phyloP scores from a whole-genome alignment of 257 asterid species.

The Cruciata laevipes region DNA sequence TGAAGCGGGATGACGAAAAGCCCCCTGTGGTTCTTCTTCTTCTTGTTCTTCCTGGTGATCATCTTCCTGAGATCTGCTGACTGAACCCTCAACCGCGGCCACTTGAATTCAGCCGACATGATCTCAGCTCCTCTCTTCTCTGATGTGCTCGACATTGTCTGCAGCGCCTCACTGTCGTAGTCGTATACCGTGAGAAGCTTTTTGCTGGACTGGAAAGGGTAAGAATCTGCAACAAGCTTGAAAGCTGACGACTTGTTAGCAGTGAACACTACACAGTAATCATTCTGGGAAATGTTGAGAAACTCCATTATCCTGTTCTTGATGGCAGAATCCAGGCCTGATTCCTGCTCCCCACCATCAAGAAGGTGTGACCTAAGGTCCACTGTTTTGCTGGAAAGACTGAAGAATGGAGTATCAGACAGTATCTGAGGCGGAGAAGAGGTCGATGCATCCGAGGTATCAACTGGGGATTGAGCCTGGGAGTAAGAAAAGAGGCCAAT shows the following conservation, averaged over 20 bases:
- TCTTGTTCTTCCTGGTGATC: slow-evolving; percentile 40
- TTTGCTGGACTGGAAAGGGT: slow-evolving; percentile 51
- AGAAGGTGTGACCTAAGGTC: slow-evolving; percentile 62
- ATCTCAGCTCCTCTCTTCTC: slow-evolving; percentile 60
- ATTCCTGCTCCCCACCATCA: slow-evolving; percentile 52
- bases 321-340: slow-evolving; percentile 55
- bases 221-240: slow-evolving; percentile 69
- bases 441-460: slow-evolving; percentile 19
- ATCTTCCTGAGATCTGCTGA: slow-evolving; percentile 44
- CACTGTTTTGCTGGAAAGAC: slow-evolving; percentile 48
- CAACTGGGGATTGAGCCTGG: slow-evolving; percentile 34
- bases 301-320: slow-evolving; percentile 67
- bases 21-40: slow-evolving; percentile 45
- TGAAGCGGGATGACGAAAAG: slow-evolving; percentile 83
- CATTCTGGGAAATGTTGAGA: slow-evolving; percentile 51
- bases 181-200: slow-evolving; percentile 79
- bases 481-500: slow-evolving; percentile 79
- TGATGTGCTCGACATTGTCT: slow-evolving; percentile 49
- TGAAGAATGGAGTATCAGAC: slow-evolving; percentile 44
- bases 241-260: slow-evolving; percentile 82
- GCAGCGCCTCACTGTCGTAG: slow-evolving; percentile 71
- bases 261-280: slow-evolving; percentile 72
- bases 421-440: slow-evolving; percentile 22
- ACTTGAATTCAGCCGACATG: slow-evolving; percentile 74
- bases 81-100: slow-evolving; percentile 76